Base-by-base conservation (phyloP, 805 yeast species). In the Zygoascus biomembranicola region DNA sequence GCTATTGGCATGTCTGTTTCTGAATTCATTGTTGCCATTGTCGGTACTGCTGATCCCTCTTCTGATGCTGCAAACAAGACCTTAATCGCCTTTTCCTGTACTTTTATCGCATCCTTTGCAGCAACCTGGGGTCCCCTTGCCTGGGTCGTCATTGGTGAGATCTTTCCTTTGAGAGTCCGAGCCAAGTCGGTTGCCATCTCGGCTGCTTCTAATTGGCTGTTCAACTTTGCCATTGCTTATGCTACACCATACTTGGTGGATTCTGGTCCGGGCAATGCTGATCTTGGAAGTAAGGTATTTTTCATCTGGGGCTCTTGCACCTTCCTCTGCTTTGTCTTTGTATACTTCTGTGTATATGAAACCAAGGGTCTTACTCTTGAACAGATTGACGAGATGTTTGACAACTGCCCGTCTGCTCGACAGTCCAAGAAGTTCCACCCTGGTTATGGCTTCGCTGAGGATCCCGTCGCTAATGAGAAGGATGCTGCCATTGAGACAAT, bases 321-420 rank as follows among this genome's bases (percentile, higher is more conserved):
- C 32, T 66, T 66, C 2, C 65, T 65, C 23, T 70, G 69, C 51
- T 56, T 67, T 46, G 57, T 61, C 8, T 53, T 69, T 31, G 70
- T 66, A 18, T 65, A 66, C 59, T 63, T 70, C 58, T 62, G 65
- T 55, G 73, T 65, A 65, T 73, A 72, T 14, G 77, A 74, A 61
- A 74, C 78, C 13, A 59, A 69, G 10, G 76, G 76, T 18, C 64
- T 66, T 58, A 66, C 73, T 9, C 70, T 74, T 63, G 78, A 74
- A 57, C 76, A 73, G 53, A 71, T 73, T 41, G 74, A 55, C 39
- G 44, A 51, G 32, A 41, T 54, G 39, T 35, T 35, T 35, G 39
- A 35, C 8, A 35, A 35, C 39, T 35, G 39, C 39, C 39, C 39
- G 3, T 13, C 16, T 35, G 39, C 39, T 35, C 39, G 39, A 35